Evolutionary conservation across 2,329 filamentous ascomycete species (phyloP), one percentile per base, ranked within the genome.

Genomic region (Colletotrichum horii): DNA sequence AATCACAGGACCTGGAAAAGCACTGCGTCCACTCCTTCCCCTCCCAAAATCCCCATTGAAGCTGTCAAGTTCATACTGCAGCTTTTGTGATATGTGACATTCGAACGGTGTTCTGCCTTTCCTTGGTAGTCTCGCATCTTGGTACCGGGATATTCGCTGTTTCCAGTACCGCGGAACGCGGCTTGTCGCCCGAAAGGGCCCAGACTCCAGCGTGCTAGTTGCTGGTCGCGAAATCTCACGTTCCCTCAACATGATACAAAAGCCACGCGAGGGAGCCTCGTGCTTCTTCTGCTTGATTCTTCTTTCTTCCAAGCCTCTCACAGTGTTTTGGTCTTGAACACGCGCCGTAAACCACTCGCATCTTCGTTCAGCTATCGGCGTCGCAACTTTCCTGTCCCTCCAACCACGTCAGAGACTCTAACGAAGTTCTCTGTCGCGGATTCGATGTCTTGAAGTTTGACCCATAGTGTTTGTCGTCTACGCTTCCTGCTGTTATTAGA

Each of bases 401-500:
- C 24, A 28, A 11, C 32, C 14, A 8, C 12, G 26, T 19, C 70
- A 73, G 34, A 64, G 70, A 73, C 32, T 68, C 11, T 28, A 8
- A n/a, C 26, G 28, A 30, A 55, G 19, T 26, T 15, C n/a, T 38
- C 43, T 30, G 3, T 48, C 22, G 78, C 48, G 72, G 56, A 16
- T 36, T 79, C 56, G 70, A 78, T 62, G 70, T 66, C 58, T 69
- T 74, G 67, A 76, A 78, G n/a, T 66, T 67, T 55, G 4, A 38
- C 9, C 15, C 36, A 24, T 43, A n/a, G 56, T 71, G 71, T 73
- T 66, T 68, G 64, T 48, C 28, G 43, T 36, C 36, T 36, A n/a
- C 34, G 73, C 74, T 74, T 77, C 76, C 67, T 64, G 77, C 73
- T 78, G 77, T 78, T 78, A 77, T 61, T 78, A 77, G 77, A 78